These are phyloP conservation scores for Phytopythium cucurbitacearum DNA, from an alignment of 352 stramenopile species.

Conservation along the genomic window DNA sequence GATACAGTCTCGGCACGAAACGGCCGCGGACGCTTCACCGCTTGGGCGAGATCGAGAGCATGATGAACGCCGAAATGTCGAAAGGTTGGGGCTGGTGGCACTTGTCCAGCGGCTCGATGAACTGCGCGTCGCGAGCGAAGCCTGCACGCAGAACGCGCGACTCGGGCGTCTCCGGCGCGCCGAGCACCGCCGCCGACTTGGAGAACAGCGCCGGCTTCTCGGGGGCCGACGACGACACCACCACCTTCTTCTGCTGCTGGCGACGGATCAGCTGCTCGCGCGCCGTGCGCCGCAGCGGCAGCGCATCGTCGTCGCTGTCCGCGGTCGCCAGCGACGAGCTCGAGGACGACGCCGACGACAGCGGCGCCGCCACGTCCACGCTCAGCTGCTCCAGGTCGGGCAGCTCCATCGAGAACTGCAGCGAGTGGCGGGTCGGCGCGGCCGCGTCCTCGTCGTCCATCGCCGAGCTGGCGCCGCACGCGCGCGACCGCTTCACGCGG, in stretches of 20 bases:
- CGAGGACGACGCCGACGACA: constrained; percentile 6
- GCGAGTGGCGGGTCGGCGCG: constrained; percentile 9
- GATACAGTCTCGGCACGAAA: not conserved
- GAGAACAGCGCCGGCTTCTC: constrained; percentile 6
- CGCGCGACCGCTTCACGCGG: constrained; percentile 24
- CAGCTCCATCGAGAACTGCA: constrained; percentile 21
- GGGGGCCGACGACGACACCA: constrained; percentile 10
- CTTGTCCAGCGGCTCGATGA: constrained; percentile 33
- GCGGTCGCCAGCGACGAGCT: constrained; percentile 10
- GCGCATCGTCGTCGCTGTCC: constrained; percentile 15
- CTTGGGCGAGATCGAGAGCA: constrained; percentile 30
- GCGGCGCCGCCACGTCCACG: constrained; percentile 6
- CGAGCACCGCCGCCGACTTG: constrained; percentile 7
- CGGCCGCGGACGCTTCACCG: constrained; percentile 6
- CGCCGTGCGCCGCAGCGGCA: constrained; percentile 30
- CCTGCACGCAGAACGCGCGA: constrained; percentile 19
- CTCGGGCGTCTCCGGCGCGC: constrained; percentile 26
- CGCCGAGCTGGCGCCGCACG: constrained; percentile 6
- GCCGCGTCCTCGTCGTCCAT: constrained; percentile 10
- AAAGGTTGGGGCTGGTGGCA: constrained; percentile 19
- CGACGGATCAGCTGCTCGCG: constrained; percentile 31
- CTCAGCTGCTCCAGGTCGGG: constrained; percentile 10
- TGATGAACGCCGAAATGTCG: constrained; percentile 45
- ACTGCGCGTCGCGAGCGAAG: constrained; percentile 19
- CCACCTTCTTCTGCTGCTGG: constrained; percentile 24